Conservation (phyloP, 306 rosid species). For the Medicago truncatula region MtrunA17r5.0-ANR NC_053045.1:13676501-13677000, state of each 20-base stretch:
- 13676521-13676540: conserved; percentile 9
- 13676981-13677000: background rate
- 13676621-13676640: background rate
- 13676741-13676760: background rate
- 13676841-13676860: background rate
- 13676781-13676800: background rate
- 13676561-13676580: rapidly evolving
- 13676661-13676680: background rate
- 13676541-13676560: conserved; percentile 24
- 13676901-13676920: background rate
- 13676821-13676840: conserved; percentile 3
- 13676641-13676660: conserved; percentile 39
- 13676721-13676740: background rate
- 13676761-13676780: too few species aligned
- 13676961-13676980: too few species aligned
- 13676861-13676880: background rate
- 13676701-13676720: background rate
- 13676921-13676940: background rate
- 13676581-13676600: conserved; percentile 9
- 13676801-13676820: background rate
- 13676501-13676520: conserved; percentile 5
- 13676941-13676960: too few species aligned
- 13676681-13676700: background rate
- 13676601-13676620: conserved; percentile 38
- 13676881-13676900: background rate